Base-by-base conservation (phyloP, 306 rosid species). In the Trifolium repens region DNA sequence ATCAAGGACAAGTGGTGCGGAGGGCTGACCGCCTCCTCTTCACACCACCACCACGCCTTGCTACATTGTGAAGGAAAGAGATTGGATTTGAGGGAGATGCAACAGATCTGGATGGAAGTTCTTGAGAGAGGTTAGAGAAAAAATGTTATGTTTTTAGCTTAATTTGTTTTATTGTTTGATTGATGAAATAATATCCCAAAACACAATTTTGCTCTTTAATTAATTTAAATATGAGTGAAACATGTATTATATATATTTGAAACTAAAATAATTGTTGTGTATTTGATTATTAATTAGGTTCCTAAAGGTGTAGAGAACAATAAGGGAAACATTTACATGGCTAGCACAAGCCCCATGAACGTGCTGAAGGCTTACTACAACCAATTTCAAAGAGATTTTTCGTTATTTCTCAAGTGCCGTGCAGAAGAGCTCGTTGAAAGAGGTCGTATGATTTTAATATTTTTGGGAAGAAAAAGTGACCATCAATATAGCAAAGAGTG, bases 321-420 rank as follows among this genome's bases (percentile, higher is more conserved):
- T 57, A 88, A 88, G 78, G 88, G 84, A 1, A 88, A 88, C 61
- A 88, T 88, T 22, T 86, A 82, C 77, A 82, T 88, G 78, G 75
- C 85, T 2, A 68, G 49, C 6, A 72, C 84, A n/a, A 88, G 92
- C 70, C 90, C 90, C 9, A 39, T 32, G 26, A 80, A 75, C 8
- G 88, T 89, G 4, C 26, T 82, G 6, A 66, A 68, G 55, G 89
- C 89, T n/a, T 89, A 85, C 46, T 73, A 80, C 9, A 75, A 71
- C 4, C 91, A 89, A 60, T 85, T 85, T 82, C 88, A 87, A 39
- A 83, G 27, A 26, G 93, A 89, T 50, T 81, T 89, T 35, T 81
- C 88, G 17, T 47, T 71, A 5, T 87, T 85, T 78, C 74, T 85
- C 3, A 58, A 74, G 75, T 85, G 88, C 77, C 88, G 89, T 39